These are phyloP conservation scores for Malbranchea cinnamomea DNA, from an alignment of 2,329 filamentous ascomycete species.

Conservation along the genomic window DNA sequence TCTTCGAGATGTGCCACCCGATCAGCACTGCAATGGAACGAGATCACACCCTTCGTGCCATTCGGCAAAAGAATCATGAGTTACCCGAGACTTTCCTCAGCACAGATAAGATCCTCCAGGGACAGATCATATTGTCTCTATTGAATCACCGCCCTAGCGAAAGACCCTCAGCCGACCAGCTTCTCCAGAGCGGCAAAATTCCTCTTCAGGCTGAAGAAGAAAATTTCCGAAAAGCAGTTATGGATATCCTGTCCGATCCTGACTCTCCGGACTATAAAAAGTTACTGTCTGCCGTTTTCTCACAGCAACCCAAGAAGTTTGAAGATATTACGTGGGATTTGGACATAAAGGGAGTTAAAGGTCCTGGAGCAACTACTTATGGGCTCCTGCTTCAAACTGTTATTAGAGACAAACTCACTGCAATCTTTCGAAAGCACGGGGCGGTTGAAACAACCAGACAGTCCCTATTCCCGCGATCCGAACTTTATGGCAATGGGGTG, in stretches of 20 bases:
- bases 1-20: conserved; percentile 85
- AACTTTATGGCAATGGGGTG: conserved; percentile 58
- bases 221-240: conserved; percentile 68
- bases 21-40: conserved; percentile 49
- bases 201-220: conserved; percentile 89
- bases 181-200: conserved; percentile 72
- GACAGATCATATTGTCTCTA: conserved; percentile 62
- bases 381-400: conserved; percentile 52
- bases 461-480: conserved; percentile 65
- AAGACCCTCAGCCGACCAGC: conserved; percentile 65
- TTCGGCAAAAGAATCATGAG: conserved; percentile 51
- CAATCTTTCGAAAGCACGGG: conserved; percentile 77
- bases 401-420: conserved; percentile 57
- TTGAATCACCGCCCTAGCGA: conserved; percentile 70
- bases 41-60: conserved; percentile 48
- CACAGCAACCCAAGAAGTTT: conserved; percentile 57
- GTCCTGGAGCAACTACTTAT: conserved; percentile 33
- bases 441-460: conserved; percentile 67
- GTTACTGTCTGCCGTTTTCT: conserved; percentile 74
- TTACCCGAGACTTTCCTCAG: conserved; percentile 60
- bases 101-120: conserved; percentile 53
- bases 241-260: conserved; percentile 59
- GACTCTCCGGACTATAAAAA: conserved; percentile 80
- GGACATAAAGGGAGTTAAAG: too few relatives aligned
- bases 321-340: conserved; percentile 72